phyloP scores from a whole-genome alignment of 257 asterid species.

The Plantago major region DNA sequence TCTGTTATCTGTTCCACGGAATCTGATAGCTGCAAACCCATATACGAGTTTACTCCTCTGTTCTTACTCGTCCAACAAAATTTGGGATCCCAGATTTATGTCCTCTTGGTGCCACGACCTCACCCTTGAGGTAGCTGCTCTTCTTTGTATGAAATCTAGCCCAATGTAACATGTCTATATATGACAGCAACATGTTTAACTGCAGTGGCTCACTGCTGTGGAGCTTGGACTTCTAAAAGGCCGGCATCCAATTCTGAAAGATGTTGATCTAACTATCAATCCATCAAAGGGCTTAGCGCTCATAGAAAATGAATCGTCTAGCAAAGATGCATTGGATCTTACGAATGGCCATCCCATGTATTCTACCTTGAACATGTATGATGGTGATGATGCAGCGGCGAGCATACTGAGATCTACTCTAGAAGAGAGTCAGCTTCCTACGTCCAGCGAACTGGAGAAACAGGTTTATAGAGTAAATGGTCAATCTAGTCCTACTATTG shows the following conservation, averaged over 20 bases:
- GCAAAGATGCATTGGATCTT: conserved; percentile 28
- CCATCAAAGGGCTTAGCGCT: conserved; percentile 60
- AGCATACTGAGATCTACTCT: conserved; percentile 28
- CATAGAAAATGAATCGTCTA: conserved; percentile 34
- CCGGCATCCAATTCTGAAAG: conserved; percentile 88
- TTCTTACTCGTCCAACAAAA: conserved; percentile 45
- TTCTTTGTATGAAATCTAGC: conserved; percentile 11
- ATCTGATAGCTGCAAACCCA: conserved; percentile 78
- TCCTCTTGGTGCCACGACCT: conserved; percentile 77
- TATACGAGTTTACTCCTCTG: conserved; percentile 82
- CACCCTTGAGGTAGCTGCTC: conserved; percentile 59
- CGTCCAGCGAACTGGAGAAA: conserved; percentile 22
- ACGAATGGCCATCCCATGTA: conserved; percentile 30
- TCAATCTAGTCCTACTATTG: conserved; percentile 29
- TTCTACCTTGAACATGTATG: conserved; percentile 31
- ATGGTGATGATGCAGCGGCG: conserved; percentile 25
- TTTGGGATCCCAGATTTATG: conserved; percentile 27
- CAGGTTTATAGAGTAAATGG: conserved; percentile 23
- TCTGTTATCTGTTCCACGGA: conserved; percentile 75
- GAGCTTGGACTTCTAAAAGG: conserved; percentile 98
- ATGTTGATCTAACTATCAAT: conserved; percentile 67
- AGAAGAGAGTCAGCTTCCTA: conserved; percentile 25
- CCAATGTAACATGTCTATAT: conserved; percentile 9
- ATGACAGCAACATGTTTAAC: conserved; percentile 22
- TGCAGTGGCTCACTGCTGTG: conserved; percentile 91